Base-by-base conservation (phyloP, 192 early-diverging fungal genomes). In the Mortierella hygrophila region DNA sequence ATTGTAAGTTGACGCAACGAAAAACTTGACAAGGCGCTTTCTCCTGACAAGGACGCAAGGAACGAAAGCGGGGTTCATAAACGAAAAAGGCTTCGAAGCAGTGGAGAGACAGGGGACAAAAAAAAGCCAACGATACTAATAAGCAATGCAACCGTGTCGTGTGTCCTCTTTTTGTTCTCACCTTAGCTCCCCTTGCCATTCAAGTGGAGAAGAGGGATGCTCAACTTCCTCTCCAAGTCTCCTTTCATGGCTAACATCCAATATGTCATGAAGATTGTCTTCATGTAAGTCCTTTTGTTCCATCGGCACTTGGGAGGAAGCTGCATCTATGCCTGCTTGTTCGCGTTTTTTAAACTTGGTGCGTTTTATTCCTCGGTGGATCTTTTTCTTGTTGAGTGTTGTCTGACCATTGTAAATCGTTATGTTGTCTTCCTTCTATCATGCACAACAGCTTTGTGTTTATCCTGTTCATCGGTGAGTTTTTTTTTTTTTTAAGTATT, bases 391-490 rank as follows among this genome's bases (percentile, higher is more conserved):
- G 49, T 46, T n/a, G 29, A 20, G 38, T 5, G 68, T 49, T 20
- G n/a, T 46, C 42, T 46, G 15, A 46, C 44, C 38, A 26, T 47
- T 15, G n/a, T 52, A 10, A 54, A 29, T 37, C 35, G 16, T 37
- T 32, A 60, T 54, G 44, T 32, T 47, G 46, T 60, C 32, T 72
- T 60, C 35, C 65, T 52, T 68, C 72, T 29, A 23, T n/a, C 32
- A 7, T 84, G 26, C 32, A 65, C 15, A 70, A 46, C 69, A 93
- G 92, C 35, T 90, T 91, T 74, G 88, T 93, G 29, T 89, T 90
- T 35, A 80, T 93, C 35, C 86, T 93, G 32, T 93, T 93, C 40
- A 20, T 90, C 77, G 92, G 92, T 93, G 89, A 88, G 76, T 55
- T 20, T 21, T 18, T 49, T 20, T 55, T 20, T 21, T 18, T 49